A percentile compares a stretch with the other conserved stretches of the same genome.
These are phyloP conservation scores for Picea sitchensis DNA, from an alignment of 75 land plant species.

Conservation along the genomic window DNA sequence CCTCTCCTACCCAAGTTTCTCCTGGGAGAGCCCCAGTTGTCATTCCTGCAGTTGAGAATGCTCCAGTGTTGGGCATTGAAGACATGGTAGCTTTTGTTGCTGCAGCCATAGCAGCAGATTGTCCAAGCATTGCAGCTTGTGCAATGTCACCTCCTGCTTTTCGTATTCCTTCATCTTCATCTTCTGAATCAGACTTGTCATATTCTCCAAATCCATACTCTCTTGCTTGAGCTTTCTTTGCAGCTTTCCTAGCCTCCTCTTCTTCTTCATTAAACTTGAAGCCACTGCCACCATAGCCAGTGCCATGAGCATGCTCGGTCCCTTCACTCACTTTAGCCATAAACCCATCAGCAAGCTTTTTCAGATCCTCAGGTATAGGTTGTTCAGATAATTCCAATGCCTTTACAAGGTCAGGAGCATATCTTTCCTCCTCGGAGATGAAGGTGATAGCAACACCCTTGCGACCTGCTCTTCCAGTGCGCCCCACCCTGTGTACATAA, in stretches of 20 bases:
- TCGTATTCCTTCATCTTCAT: conserved; percentile 81
- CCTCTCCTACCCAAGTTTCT: conserved; percentile 17
- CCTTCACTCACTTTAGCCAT: conserved; percentile 96
- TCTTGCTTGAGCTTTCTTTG: conserved; percentile 97
- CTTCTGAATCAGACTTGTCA: conserved; percentile 87
- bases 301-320: conserved; percentile 90
- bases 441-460: conserved; percentile 92
- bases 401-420: conserved; percentile 96
- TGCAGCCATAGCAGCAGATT: conserved; percentile 69
- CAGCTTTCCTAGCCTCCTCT: conserved; percentile 94
- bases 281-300: conserved; percentile 99
- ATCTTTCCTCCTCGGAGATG: conserved; percentile 84
- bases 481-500: conserved; percentile 98
- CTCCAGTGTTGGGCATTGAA: conserved; percentile 26
- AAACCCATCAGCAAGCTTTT: conserved; percentile 88
- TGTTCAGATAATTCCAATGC: conserved; percentile 96
- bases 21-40: conserved; percentile 36
- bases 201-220: conserved; percentile 95
- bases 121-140: conserved; percentile 60
- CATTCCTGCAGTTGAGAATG: conserved; percentile 32
- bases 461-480: conserved; percentile 94
- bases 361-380: conserved; percentile 86
- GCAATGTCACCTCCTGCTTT: conserved; percentile 86
- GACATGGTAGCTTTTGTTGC: conserved; percentile 39
- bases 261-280: conserved; percentile 99